Base-by-base conservation (phyloP, 2,329 filamentous ascomycete genomes). In the Talaromyces sp. region DNA sequence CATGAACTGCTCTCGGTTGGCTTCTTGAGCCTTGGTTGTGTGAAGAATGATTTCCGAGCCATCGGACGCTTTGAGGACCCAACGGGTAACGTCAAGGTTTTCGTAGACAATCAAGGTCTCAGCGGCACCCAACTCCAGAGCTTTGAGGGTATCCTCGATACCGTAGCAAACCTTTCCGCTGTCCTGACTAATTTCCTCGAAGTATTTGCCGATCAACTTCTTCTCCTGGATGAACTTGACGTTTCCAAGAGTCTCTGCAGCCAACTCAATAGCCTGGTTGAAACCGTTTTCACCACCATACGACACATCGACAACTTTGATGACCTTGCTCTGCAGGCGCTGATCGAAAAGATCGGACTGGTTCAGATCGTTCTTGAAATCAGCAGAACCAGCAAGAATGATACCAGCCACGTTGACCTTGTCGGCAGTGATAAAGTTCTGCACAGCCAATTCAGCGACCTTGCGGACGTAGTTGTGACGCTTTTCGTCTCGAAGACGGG, bases 141-240 rank as follows among this genome's bases (percentile, higher is more conserved):
- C 95, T 84, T 97, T 98, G 75, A 99, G 85, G 17, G 95, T 99
- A 78, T 99, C 96, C 1, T 98, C 95, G 68, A 99, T 90, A 85
- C 95, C 93, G 79, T 99, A 99, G 85, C 95, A 99, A 72, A 99
- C 89, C 77, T 93, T 95, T 72, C 95, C 95, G 61, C 91, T 97
- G 77, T 99, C 95, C 81, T 97, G 93, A 78, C 92, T 97, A 75
- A 99, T 98, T 81, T 99, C 94, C 78, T 99, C 93, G 74, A 99
- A 99, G 85, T 99, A 99, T 78, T 91, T 93, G 78, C 94, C 94
- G 76, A 99, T 99, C 69, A 99, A 88, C 84, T 97, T 99, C 90
- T 99, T 99, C 86, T 99, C 95, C 82, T 99, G 95, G 78, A 99
- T 97, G 80, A 99, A 99, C 83, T 99, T 99, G 86, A 99, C 95